Conservation (phyloP, 1,284 basidiomycete genomes). For the Marasmius tenuissimus region DNA sequence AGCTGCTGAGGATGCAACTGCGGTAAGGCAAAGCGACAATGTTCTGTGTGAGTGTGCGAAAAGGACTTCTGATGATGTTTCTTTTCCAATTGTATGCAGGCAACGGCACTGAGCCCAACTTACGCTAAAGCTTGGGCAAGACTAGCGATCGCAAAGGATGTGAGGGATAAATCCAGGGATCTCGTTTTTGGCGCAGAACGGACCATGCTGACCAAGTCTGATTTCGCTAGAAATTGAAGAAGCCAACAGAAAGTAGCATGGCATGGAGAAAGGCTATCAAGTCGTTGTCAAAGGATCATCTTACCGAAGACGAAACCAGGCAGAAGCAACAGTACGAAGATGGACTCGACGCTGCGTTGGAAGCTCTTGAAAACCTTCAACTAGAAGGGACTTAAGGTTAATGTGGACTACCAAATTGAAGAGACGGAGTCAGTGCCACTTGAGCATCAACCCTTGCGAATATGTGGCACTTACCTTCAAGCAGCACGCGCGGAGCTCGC, state of each 20-base stretch:
- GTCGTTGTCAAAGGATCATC: constrained; percentile 23
- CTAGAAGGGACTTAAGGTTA: background rate
- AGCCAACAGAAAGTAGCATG: background rate
- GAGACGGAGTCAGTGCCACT: too few relatives aligned
- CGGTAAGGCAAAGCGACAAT: background rate
- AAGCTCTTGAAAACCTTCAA: constrained; percentile 18
- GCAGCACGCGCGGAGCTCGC: too few relatives aligned
- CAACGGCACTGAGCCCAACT: constrained; percentile 15
- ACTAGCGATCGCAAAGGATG: constrained; percentile 14
- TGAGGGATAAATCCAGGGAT: too few relatives aligned
- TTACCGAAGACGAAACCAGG: constrained; percentile 23
- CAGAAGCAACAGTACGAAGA: constrained; percentile 29
- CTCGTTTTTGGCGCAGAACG: background rate
- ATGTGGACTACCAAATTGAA: too few relatives aligned
- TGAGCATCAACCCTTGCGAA: too few relatives aligned
- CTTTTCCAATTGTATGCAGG: background rate
- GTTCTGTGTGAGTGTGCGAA: background rate
- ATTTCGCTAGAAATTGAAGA: background rate
- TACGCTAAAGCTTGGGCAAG: constrained; percentile 17
- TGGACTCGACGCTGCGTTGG: constrained; percentile 26
- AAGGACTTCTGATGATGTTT: background rate
- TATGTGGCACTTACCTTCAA: too few relatives aligned
- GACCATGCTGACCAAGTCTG: background rate
- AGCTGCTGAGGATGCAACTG: constrained; percentile 13
- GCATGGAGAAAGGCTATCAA: constrained; percentile 28